Evolutionary conservation across 306 rosid genomes (phyloP), one percentile per base, ranked within the genome.

Genomic region (Quercus dentata): DNA sequence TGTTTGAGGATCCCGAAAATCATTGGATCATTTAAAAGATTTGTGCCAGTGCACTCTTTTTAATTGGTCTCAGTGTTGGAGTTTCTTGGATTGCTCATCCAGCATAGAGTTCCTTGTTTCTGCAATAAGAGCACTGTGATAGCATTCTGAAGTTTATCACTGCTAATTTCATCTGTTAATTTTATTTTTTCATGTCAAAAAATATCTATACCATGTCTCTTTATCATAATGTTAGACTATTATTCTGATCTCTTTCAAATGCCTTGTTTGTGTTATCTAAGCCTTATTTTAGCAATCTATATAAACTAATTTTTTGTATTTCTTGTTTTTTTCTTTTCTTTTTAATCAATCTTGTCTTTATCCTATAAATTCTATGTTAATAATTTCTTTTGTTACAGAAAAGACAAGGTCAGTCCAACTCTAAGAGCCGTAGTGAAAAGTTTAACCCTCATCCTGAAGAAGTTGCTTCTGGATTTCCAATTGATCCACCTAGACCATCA

Each of bases 401-500:
- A 90, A 89, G 99, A 86, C 93, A 91, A 85, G 86, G 90, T 74
- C 92, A 89, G 56, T 56, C 83, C 57, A 84, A 80, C 82, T 82
- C 98, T 17, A 93, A 90, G 86, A 96, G 99, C 85, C 88, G 98
- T 73, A 96, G 99, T 68, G 99, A 96, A 91, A 96, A 91, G 90
- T 96, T 96, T 82, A 93, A 91, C 75, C 94, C 94, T 87, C 99
- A 96, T 81, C 91, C 92, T 4, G 99, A 93, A 87, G 99, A 96
- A 76, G 97, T 79, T 87, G 98, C 93, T 25, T 96, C 99, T 52
- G 99, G 99, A 49, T 96, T 96, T 88, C 98, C 99, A 69, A 96
- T 96, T 68, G 99, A 96, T 67, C 99, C 99, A n/a, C 99, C 99
- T 56, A 88, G 99, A 85, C 93, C 94, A 74, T 96, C 97, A 59